These are phyloP conservation scores for Xylogone sp. DNA, from an alignment of 2,329 filamentous ascomycete species.

Conservation along the genomic window DNA sequence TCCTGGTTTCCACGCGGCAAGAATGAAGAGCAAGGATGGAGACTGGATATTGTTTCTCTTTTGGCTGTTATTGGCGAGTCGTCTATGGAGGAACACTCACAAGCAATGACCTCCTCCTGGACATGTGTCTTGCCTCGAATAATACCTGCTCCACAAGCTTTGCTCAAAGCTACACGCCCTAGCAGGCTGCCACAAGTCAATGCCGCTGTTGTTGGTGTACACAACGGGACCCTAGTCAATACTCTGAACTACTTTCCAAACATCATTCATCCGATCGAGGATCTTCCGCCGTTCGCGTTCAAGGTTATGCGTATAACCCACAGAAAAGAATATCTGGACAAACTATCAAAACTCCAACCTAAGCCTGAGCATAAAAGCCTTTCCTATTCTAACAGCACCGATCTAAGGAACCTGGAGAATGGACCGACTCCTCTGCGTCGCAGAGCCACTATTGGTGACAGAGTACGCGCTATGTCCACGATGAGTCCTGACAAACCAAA, in stretches of 20 bases:
- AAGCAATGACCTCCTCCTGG: slow-evolving; percentile 55
- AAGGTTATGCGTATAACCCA: slow-evolving; percentile 46
- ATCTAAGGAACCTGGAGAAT: slow-evolving; percentile 10
- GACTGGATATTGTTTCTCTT: slow-evolving; percentile 58
- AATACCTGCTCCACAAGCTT: slow-evolving; percentile 58
- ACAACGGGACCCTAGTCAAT: slow-evolving; percentile 50
- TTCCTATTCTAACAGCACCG: slow-evolving; percentile 24
- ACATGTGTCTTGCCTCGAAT: slow-evolving; percentile 56
- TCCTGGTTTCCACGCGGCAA: slow-evolving; percentile 40
- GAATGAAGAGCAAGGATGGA: slow-evolving; percentile 41
- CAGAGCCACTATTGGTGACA: slow-evolving; percentile 10
- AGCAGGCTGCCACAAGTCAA: slow-evolving; percentile 50
- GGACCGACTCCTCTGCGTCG: slow-evolving; percentile 6
- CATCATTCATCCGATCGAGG: slow-evolving; percentile 53
- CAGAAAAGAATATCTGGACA: slow-evolving; percentile 11
- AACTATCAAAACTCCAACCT: not conserved
- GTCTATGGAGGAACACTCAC: slow-evolving; percentile 53
- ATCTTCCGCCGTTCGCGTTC: slow-evolving; percentile 44
- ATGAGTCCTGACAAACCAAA: slow-evolving; percentile 35
- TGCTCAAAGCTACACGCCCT: slow-evolving; percentile 54
- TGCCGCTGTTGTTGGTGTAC: slow-evolving; percentile 54
- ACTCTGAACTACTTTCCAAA: slow-evolving; percentile 60
- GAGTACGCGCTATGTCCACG: no score
- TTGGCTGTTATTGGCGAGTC: slow-evolving; percentile 61
- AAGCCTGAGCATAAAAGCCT: not conserved